Evolutionary conservation across 306 rosid genomes (phyloP).

Genomic region (Quercus alba): DNA sequence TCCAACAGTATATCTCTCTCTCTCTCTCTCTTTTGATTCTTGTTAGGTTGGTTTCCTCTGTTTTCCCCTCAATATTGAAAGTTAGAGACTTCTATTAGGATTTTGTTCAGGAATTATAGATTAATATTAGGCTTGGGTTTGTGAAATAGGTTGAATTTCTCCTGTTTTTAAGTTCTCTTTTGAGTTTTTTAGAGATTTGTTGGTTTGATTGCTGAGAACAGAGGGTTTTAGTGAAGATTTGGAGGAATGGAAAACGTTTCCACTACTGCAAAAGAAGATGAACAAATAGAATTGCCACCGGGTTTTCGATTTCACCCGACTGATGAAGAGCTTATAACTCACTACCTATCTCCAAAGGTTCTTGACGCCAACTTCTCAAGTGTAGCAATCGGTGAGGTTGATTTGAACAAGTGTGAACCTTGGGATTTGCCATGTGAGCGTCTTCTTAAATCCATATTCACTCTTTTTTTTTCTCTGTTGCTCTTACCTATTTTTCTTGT

Average conservation of each 20-base stretch:
- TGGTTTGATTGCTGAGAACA: neutral
- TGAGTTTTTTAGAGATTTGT: neutral
- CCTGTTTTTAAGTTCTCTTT: neutral
- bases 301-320: slow-evolving; percentile 94
- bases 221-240: slow-evolving; percentile 13
- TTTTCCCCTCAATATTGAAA: neutral
- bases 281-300: slow-evolving; percentile 61
- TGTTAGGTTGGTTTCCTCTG: neutral
- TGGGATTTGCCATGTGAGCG: slow-evolving; percentile 94
- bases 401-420: slow-evolving; percentile 84
- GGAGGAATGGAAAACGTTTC: slow-evolving; percentile 45
- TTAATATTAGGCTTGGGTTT: neutral
- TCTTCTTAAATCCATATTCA: neutral
- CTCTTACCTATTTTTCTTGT: neutral
- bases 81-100: neutral
- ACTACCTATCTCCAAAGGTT: slow-evolving; percentile 68
- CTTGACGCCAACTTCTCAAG: slow-evolving; percentile 48
- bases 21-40: neutral
- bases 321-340: slow-evolving; percentile 80
- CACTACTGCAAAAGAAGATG: slow-evolving; percentile 26
- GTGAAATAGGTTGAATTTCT: neutral
- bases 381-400: slow-evolving; percentile 71
- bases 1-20: neutral
- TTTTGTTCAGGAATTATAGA: neutral
- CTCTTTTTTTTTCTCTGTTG: neutral